phyloP scores from a whole-genome alignment of 2,329 filamentous ascomycete genomes.

The Pseudogymnoascus verrucosus region DNA sequence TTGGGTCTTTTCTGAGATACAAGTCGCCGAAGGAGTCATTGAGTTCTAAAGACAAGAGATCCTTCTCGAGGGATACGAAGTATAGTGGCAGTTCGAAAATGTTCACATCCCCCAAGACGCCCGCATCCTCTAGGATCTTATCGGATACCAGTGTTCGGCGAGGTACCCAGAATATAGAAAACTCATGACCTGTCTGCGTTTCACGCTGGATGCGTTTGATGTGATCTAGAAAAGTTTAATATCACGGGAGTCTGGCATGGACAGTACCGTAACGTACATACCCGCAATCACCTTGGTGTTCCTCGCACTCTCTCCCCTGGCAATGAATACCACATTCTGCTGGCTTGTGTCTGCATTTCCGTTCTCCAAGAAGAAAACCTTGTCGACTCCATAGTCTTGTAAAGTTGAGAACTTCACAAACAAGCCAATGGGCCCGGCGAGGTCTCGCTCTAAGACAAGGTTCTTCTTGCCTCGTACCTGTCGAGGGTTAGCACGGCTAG shows the following conservation, averaged over 20 bases:
- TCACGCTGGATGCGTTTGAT: slow-evolving; percentile 84
- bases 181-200: slow-evolving; percentile 86
- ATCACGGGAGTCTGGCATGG: background rate
- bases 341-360: slow-evolving; percentile 90
- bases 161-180: slow-evolving; percentile 94
- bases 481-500: slow-evolving; percentile 17
- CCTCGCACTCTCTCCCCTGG: slow-evolving; percentile 78
- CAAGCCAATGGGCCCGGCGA: slow-evolving; percentile 82
- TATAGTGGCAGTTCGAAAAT: slow-evolving; percentile 80
- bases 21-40: slow-evolving; percentile 81
- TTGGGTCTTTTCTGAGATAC: slow-evolving; percentile 84
- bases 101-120: slow-evolving; percentile 85
- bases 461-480: slow-evolving; percentile 99
- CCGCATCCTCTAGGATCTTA: slow-evolving; percentile 83
- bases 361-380: slow-evolving; percentile 95
- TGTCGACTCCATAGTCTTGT: slow-evolving; percentile 96
- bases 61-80: slow-evolving; percentile 86
- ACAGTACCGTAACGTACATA: slow-evolving; percentile 36
- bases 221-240: slow-evolving; percentile 60
- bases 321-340: slow-evolving; percentile 89
- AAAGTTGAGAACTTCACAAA: slow-evolving; percentile 93
- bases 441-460: slow-evolving; percentile 80
- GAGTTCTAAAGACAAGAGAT: slow-evolving; percentile 84
- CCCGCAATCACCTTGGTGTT: slow-evolving; percentile 82
- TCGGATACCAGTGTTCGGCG: slow-evolving; percentile 87